A percentile compares a stretch with the other conserved stretches of the same genome.
Conservation (phyloP, 2,329 filamentous ascomycete genomes). For the Beauveria pseudobassiana region DNA sequence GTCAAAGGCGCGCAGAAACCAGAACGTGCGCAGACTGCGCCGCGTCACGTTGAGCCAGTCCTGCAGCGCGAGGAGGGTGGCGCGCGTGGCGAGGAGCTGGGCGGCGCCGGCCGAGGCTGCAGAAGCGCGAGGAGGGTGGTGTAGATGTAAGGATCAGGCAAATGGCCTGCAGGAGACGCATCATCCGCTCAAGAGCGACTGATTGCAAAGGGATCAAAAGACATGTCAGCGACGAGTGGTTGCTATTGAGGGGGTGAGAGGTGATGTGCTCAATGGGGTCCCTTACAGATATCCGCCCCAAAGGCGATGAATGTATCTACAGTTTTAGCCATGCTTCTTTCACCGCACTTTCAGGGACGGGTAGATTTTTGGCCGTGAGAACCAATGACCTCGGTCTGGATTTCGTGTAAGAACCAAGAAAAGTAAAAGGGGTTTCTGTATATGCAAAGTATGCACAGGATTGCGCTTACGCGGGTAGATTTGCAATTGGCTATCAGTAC, state of each 20-base stretch:
- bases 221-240: not conserved
- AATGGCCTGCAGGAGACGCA: constrained; percentile 49
- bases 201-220: not conserved
- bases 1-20: constrained; percentile 55
- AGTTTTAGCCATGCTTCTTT: constrained; percentile 16
- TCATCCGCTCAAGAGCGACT: constrained; percentile 54
- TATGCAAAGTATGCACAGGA: not conserved
- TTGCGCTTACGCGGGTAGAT: not conserved
- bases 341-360: not conserved
- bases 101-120: constrained; percentile 17
- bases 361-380: no score
- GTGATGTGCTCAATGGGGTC: not conserved
- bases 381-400: no score
- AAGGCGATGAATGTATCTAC: constrained; percentile 34
- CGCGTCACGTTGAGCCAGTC: constrained; percentile 41
- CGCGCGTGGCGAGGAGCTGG: constrained; percentile 22
- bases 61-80: constrained; percentile 29
- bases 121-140: constrained; percentile 31
- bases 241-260: not conserved
- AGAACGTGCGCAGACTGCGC: constrained; percentile 61
- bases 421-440: not conserved
- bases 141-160: constrained; percentile 41
- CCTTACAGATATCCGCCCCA: constrained; percentile 39
- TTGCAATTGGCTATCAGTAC: not conserved
- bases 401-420: not conserved